These are phyloP conservation scores for Echria macrotheca DNA, from an alignment of 495 filamentous ascomycete species.

Conservation along the genomic window DNA sequence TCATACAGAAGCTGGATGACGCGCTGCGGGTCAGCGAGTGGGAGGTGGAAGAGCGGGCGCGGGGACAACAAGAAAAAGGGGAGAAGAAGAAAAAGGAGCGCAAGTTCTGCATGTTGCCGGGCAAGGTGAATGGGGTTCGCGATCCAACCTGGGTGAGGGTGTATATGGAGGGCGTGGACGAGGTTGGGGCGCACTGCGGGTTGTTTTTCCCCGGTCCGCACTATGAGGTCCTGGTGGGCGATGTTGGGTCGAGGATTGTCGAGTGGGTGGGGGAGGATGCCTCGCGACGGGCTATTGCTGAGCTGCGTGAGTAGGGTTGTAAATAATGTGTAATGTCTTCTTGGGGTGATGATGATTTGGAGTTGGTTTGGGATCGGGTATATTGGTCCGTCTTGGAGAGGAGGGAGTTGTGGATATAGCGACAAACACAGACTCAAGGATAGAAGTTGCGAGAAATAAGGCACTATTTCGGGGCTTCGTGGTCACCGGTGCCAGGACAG, in stretches of 20 bases:
- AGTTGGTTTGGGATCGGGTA: no score
- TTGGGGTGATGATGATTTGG: no score
- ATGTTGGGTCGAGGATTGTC: slow-evolving; percentile 64
- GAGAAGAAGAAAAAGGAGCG: slow-evolving; percentile 50
- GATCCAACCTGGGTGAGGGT: slow-evolving; percentile 72
- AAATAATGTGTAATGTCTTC: no score
- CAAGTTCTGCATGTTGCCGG: slow-evolving; percentile 75
- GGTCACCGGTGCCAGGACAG: no score
- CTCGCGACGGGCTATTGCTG: slow-evolving; percentile 28
- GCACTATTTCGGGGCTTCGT: no score
- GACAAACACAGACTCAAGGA: no score
- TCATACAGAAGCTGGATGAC: slow-evolving; percentile 15
- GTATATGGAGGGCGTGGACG: slow-evolving; percentile 75
- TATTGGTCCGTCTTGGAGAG: no score
- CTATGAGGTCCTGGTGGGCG: slow-evolving; percentile 72
- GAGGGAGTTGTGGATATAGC: no score
- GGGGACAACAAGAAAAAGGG: slow-evolving; percentile 13
- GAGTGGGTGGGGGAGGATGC: slow-evolving; percentile 64
- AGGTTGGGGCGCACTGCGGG: slow-evolving; percentile 79
- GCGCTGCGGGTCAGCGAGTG: slow-evolving; percentile 7
- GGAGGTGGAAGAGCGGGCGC: slow-evolving; percentile 40
- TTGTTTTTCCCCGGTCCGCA: slow-evolving; percentile 66
- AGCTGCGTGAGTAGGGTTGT: no score
- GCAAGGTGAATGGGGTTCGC: slow-evolving; percentile 35
- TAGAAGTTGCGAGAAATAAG: no score